A percentile compares a stretch with the other conserved stretches of the same genome.
These are phyloP conservation scores for Komagataella populi DNA, from an alignment of 805 yeast genomes.

Conservation along the genomic window DNA sequence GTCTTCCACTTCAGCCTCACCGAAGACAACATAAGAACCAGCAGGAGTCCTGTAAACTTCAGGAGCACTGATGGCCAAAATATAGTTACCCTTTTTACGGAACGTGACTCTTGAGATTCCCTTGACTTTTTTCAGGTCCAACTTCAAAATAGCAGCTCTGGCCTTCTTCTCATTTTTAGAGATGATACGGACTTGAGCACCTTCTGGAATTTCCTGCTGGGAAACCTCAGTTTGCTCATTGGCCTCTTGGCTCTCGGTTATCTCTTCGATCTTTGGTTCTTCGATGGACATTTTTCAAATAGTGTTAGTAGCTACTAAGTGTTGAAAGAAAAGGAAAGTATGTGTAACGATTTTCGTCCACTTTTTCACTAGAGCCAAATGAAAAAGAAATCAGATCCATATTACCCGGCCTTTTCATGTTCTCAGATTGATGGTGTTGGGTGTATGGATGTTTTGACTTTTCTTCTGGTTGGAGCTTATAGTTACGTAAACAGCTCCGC, in stretches of 20 bases:
- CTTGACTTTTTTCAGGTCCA: slow-evolving; percentile 79
- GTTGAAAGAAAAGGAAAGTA: background rate
- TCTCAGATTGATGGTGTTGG: background rate
- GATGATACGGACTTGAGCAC: slow-evolving; percentile 70
- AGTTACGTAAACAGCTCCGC: background rate
- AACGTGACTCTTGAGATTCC: slow-evolving; percentile 93
- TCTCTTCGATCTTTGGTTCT: slow-evolving; percentile 18
- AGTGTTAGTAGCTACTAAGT: background rate
- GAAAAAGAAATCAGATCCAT: background rate
- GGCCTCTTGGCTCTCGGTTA: slow-evolving; percentile 9
- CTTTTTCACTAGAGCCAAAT: background rate
- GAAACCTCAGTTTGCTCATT: background rate
- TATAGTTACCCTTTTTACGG: slow-evolving; percentile 84
- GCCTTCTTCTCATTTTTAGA: slow-evolving; percentile 94
- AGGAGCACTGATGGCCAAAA: slow-evolving; percentile 85
- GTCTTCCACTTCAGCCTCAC: slow-evolving; percentile 96
- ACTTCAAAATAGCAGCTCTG: slow-evolving; percentile 75
- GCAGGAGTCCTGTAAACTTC: slow-evolving; percentile 89
- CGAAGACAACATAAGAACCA: slow-evolving; percentile 93
- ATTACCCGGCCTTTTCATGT: background rate
- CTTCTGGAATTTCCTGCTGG: slow-evolving; percentile 52
- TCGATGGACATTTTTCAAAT: slow-evolving; percentile 14
- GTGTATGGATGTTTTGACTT: background rate
- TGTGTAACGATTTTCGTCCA: background rate
- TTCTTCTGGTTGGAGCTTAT: background rate